Evolutionary conservation across 805 yeast genomes (phyloP), one percentile per base, ranked within the genome.

Genomic region (Wickerhamomyces chaumierensis): DNA sequence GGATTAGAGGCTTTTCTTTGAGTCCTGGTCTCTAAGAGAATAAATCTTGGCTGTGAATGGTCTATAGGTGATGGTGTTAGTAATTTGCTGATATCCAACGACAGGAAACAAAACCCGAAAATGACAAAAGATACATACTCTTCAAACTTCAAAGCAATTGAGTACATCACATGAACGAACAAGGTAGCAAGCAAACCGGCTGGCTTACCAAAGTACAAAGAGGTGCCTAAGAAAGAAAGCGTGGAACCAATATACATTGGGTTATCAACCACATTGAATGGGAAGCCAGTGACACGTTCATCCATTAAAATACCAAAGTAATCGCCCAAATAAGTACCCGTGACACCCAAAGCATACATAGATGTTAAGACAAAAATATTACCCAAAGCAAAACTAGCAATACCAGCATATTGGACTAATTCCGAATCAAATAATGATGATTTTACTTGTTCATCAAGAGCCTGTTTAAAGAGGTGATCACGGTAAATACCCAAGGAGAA

Each of bases 161-260:
- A 64, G 65, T 92, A 92, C 87, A 90, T 81, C 34, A 78, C 57
- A 53, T 73, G 77, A 6, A 92, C 98, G 46, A 84, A 63, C 3
- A 66, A 65, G 34, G 94, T 66, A 21, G 87, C 75, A 36, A 76
- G 62, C 36, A 92, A 53, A 19, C 98, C 98, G 1, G 95, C 81
- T 25, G 96, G 94, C 58, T 87, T 88, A 23, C 80, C 96, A 56
- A 74, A 78, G 73, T 79, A 81, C 48, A 92, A 67, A 3, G 94
- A 90, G 33, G 94, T 79, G 34, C 96, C 98, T 55, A 92, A 64
- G 68, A 92, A 92, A 38, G 94, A 78, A 48, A 90, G 64, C 18
- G 88, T 74, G 9, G 95, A 83, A 14, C 98, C 98, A 55, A 82
- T 81, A 62, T 92, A 92, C 98, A 92, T 92, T 47, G 98, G 98